phyloP scores from a whole-genome alignment of 2,329 filamentous ascomycete species.

The Trichoderma asperellum region DNA sequence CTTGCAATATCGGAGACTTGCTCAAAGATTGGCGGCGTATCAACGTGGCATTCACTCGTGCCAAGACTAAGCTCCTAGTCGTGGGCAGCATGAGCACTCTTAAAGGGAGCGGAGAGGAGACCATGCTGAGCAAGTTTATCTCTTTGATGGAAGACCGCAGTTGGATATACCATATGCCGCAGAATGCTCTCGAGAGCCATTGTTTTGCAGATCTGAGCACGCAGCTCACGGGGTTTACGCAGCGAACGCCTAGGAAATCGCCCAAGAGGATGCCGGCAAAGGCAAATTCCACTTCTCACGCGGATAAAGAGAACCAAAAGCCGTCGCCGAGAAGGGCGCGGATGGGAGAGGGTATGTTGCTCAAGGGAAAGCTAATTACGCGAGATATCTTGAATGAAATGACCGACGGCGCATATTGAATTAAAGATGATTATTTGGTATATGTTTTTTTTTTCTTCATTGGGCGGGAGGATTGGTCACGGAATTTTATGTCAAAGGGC shows the following conservation, averaged over 20 bases:
- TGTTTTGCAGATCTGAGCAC: slow-evolving; percentile 63
- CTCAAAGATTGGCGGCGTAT: slow-evolving; percentile 90
- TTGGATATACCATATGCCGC: slow-evolving; percentile 80
- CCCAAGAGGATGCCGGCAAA: slow-evolving; percentile 28
- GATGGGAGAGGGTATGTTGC: slow-evolving; percentile 63
- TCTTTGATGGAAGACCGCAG: slow-evolving; percentile 72
- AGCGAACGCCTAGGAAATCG: slow-evolving; percentile 40
- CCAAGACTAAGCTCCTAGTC: slow-evolving; percentile 88
- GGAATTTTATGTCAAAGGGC: not conserved
- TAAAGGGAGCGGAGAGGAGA: slow-evolving; percentile 70
- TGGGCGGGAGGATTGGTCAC: not conserved
- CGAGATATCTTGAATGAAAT: slow-evolving; percentile 79
- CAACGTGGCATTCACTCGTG: slow-evolving; percentile 93
- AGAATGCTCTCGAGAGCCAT: slow-evolving; percentile 68
- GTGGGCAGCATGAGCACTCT: slow-evolving; percentile 82
- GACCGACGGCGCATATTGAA: slow-evolving; percentile 50
- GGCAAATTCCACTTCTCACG: slow-evolving; percentile 35
- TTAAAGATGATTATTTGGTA: slow-evolving; percentile 1
- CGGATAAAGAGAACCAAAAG: slow-evolving; percentile 53
- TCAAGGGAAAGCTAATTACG: slow-evolving; percentile 70
- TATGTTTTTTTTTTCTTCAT: not conserved
- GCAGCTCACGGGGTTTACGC: slow-evolving; percentile 46
- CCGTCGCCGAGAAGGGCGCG: slow-evolving; percentile 59
- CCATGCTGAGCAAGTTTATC: slow-evolving; percentile 78
- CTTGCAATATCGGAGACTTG: slow-evolving; percentile 82